These are phyloP conservation scores for Dactylellina drechsleri DNA, from an alignment of 2,329 filamentous ascomycete genomes.

Conservation along the genomic window DNA sequence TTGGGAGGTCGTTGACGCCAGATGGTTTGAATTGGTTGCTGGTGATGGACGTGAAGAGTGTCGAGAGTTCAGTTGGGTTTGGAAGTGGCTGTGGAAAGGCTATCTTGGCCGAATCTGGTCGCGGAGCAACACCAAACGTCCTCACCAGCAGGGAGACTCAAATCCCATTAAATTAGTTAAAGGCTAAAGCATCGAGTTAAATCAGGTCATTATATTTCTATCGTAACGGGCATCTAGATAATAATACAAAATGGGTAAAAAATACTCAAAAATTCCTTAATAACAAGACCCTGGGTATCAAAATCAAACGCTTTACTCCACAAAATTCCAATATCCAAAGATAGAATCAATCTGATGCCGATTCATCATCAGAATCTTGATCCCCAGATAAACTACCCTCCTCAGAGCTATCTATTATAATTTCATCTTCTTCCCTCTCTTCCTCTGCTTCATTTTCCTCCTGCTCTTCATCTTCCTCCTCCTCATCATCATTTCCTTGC, in stretches of 20 bases:
- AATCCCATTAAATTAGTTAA: neutral
- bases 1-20: neutral
- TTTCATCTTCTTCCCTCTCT: neutral
- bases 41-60: neutral
- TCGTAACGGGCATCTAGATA: no score
- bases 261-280: neutral
- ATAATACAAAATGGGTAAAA: neutral
- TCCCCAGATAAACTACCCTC: neutral
- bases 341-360: conserved; percentile 5
- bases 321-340: no score
- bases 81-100: conserved; percentile 32
- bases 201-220: neutral
- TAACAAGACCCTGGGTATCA: conserved; percentile 4
- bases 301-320: conserved; percentile 2
- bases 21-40: neutral
- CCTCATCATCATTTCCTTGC: conserved; percentile 1
- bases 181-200: neutral
- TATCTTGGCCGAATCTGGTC: conserved; percentile 26
- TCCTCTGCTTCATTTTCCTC: neutral
- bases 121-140: conserved; percentile 13
- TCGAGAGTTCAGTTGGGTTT: conserved; percentile 12
- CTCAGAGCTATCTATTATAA: neutral
- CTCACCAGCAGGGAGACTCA: neutral
- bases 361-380: neutral
- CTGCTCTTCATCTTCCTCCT: neutral